phyloP scores from a whole-genome alignment of 2,329 filamentous ascomycete species.

The Scytalidium sp. region DNA sequence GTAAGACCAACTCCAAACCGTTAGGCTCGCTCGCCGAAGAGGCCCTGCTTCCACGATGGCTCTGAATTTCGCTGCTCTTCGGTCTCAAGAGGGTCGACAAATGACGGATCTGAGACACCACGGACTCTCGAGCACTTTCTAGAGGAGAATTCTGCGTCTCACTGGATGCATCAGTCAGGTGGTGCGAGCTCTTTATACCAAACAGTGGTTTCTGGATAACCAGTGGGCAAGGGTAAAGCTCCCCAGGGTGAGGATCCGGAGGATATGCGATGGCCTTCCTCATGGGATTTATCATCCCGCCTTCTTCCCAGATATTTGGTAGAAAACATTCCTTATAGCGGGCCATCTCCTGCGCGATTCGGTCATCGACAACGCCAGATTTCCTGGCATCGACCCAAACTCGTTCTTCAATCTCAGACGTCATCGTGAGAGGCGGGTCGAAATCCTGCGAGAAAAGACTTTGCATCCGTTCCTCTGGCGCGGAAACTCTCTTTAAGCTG shows the following conservation, averaged over 20 bases:
- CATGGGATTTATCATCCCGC: slow-evolving; percentile 36
- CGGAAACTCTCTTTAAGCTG: too few relatives aligned
- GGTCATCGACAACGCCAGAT: slow-evolving; percentile 1
- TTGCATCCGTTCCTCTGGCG: too few relatives aligned
- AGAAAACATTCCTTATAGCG: slow-evolving; percentile 1
- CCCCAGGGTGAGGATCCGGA: background rate
- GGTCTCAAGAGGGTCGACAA: background rate
- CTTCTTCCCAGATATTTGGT: slow-evolving; percentile 50
- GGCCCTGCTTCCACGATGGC: background rate
- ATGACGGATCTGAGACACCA: background rate
- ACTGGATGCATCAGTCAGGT: background rate
- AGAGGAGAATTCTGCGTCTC: background rate
- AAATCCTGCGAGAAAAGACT: too few relatives aligned
- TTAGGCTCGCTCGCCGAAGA: background rate
- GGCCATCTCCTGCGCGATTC: slow-evolving; percentile 5
- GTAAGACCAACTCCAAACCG: background rate
- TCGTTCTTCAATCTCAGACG: background rate
- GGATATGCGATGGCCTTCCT: background rate
- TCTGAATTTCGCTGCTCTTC: background rate
- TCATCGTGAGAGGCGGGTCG: background rate
- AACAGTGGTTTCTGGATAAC: background rate
- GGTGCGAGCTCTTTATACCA: background rate
- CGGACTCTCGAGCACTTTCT: background rate
- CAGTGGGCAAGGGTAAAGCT: slow-evolving; percentile 15
- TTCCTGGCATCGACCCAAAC: background rate